Evolutionary conservation across 2,329 filamentous ascomycete species (phyloP).

Genomic region (Scopulariopsis brevicaulis): DNA sequence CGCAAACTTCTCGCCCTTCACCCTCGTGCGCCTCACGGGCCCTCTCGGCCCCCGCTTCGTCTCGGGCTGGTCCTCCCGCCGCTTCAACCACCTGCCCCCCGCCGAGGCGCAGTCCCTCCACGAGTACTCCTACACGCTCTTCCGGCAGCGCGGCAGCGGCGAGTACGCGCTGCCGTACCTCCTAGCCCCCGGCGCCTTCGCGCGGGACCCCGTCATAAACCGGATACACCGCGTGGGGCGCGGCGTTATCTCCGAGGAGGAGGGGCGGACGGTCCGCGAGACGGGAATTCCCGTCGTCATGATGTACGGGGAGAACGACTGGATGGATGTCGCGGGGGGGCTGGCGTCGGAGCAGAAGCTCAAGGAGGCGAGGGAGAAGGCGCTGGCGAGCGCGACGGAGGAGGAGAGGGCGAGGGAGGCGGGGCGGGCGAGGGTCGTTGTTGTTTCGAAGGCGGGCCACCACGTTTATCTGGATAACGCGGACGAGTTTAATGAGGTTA

Average conservation of each 20-base stretch:
- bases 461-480: conserved; percentile 51
- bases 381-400: conserved; percentile 47
- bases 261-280: conserved; percentile 23
- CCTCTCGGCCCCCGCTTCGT: conserved; percentile 86
- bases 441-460: conserved; percentile 54
- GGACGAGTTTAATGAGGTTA: conserved; percentile 41
- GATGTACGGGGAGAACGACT: conserved; percentile 96
- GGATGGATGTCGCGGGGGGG: conserved; percentile 93
- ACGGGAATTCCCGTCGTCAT: conserved; percentile 75
- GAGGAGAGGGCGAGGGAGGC: conserved; percentile 64
- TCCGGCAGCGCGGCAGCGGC: conserved; percentile 81
- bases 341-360: conserved; percentile 71
- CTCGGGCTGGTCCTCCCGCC: conserved; percentile 85
- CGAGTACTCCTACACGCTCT: conserved; percentile 88
- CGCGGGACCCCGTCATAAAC: conserved; percentile 75
- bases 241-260: conserved; percentile 35
- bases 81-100: conserved; percentile 78
- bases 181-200: conserved; percentile 86
- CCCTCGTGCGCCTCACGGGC: conserved; percentile 74
- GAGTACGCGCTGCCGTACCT: conserved; percentile 92
- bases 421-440: conserved; percentile 69
- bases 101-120: conserved; percentile 78
- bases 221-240: conserved; percentile 79
- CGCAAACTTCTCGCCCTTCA: conserved; percentile 91
- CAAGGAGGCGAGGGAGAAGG: conserved; percentile 50